Percentiles rank a stretch among this genome's conserved stretches.
phyloP scores from a whole-genome alignment of 345 rosid genomes.

The Pseudoturritis turrita region DNA sequence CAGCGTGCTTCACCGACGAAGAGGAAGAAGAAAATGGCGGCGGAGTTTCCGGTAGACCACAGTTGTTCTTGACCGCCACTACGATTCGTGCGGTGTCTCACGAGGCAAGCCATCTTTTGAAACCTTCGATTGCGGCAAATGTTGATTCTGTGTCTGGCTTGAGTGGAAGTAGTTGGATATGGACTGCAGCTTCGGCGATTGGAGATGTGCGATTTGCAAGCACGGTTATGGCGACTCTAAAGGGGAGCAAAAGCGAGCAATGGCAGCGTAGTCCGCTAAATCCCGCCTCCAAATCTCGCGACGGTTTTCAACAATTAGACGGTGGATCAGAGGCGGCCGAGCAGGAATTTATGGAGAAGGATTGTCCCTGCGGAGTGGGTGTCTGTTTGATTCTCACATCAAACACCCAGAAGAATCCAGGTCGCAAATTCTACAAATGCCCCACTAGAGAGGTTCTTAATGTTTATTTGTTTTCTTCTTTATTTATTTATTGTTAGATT shows the following conservation, averaged over 20 bases:
- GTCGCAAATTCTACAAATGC: slow-evolving; percentile 52
- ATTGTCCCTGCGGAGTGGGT: slow-evolving; percentile 49
- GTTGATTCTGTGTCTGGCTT: no score
- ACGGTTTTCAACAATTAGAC: slow-evolving; percentile 17
- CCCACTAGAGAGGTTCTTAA: slow-evolving; percentile 44
- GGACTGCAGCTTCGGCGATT: no score
- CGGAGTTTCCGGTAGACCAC: no score
- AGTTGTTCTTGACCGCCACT: no score
- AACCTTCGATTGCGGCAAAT: no score
- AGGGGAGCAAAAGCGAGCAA: slow-evolving; percentile 39
- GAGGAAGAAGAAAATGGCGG: no score
- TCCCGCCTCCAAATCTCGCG: slow-evolving; percentile 11
- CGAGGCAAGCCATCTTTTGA: no score
- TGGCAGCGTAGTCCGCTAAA: slow-evolving; percentile 27
- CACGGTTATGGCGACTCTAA: slow-evolving; percentile 47
- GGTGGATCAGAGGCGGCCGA: no score
- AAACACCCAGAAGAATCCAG: slow-evolving; percentile 53
- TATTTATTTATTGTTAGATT: neutral
- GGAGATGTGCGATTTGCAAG: no score
- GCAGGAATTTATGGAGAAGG: slow-evolving; percentile 34
- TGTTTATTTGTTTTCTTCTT: neutral
- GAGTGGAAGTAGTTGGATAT: no score
- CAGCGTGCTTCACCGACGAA: no score
- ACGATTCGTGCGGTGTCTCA: no score
- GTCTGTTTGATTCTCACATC: slow-evolving; percentile 46